These are phyloP conservation scores for Ilex asprella DNA, from an alignment of 257 asterid species.

Conservation along the genomic window DNA sequence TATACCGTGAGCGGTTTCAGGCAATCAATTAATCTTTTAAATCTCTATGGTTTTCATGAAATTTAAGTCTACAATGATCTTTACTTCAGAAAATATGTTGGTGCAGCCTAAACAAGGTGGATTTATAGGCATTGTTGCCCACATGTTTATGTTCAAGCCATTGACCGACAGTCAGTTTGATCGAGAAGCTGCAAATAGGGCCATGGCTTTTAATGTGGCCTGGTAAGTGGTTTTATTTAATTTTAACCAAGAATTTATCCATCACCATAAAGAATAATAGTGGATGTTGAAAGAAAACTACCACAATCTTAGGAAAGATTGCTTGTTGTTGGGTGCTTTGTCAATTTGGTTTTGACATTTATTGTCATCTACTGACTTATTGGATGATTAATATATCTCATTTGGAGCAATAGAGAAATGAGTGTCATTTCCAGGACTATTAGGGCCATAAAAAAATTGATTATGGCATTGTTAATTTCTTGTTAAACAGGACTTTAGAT, in stretches of 20 bases:
- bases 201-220: slow-evolving; percentile 54
- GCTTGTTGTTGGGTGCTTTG: background rate
- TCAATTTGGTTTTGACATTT: background rate
- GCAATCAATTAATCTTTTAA: slow-evolving; percentile 17
- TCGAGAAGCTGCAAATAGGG: slow-evolving; percentile 59
- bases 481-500: slow-evolving; percentile 44
- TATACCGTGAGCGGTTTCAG: slow-evolving; percentile 51
- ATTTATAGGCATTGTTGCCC: slow-evolving; percentile 36
- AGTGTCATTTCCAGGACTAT: background rate
- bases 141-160: slow-evolving; percentile 49
- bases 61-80: background rate
- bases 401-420: background rate
- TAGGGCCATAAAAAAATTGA: background rate
- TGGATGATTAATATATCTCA: background rate
- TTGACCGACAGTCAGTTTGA: slow-evolving; percentile 34
- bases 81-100: background rate
- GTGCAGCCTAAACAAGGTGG: slow-evolving; percentile 49
- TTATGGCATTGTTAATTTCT: background rate
- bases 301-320: background rate
- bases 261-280: background rate
- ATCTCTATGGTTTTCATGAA: background rate
- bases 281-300: background rate
- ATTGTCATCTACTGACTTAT: background rate
- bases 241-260: background rate
- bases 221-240: slow-evolving; percentile 37